Conservation (phyloP, 78 protist genomes). For the Thecamonas trahens region DNA sequence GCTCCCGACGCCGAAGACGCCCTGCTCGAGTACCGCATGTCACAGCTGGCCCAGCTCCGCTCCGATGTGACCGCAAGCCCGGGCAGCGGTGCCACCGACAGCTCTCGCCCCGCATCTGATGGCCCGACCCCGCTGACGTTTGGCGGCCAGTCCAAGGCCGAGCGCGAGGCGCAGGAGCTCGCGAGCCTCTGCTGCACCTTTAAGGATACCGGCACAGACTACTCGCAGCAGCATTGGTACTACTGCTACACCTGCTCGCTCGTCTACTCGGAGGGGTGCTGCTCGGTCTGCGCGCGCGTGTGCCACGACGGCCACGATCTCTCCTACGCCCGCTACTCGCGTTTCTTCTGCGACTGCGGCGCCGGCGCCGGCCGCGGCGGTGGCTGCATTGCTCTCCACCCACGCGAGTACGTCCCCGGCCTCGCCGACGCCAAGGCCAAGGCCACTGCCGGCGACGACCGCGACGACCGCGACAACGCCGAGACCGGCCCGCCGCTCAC, state of each 20-base stretch:
- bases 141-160: too few species aligned
- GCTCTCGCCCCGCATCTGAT: too few species aligned
- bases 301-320: constrained; percentile 73
- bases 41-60: too few species aligned
- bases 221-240: constrained; percentile 65
- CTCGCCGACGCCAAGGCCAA: not conserved
- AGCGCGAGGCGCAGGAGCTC: too few species aligned
- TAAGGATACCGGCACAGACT: constrained; percentile 13
- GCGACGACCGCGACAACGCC: not conserved
- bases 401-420: not conserved
- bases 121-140: too few species aligned
- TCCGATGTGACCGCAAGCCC: too few species aligned
- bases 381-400: not conserved
- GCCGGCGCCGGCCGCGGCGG: constrained; percentile 39
- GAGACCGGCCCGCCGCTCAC: not conserved
- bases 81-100: too few species aligned
- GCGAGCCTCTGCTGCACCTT: too few species aligned
- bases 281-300: constrained; percentile 60
- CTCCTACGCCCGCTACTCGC: constrained; percentile 43
- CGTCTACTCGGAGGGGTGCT: constrained; percentile 60
- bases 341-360: constrained; percentile 85
- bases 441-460: constrained; percentile 5
- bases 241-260: constrained; percentile 76
- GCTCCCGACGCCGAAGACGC: too few species aligned
- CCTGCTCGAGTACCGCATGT: too few species aligned